Base-by-base conservation (phyloP, 257 asterid genomes). In the Solanum clarkiae region DNA sequence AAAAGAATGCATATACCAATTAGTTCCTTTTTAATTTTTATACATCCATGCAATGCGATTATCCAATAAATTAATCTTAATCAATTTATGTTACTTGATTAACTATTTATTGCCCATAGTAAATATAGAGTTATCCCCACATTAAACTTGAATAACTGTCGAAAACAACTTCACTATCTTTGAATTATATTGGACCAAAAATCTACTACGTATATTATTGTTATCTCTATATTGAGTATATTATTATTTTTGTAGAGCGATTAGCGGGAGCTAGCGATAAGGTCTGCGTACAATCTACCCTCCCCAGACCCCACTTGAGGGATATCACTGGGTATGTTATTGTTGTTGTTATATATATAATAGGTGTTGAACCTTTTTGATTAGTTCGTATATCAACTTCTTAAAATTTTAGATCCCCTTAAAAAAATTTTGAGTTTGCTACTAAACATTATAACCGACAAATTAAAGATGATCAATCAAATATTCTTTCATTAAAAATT, bases 401-500 rank as follows among this genome's bases (percentile, higher is more conserved):
- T 32, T 32, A 32, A 32, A 32, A 32, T 36, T 36, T 36, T 36
- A 1, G 0, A 36, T 5, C 1, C 1, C 7, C 42, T 36, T 36
- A 36, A 36, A 4, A 0, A 36, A 36, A 5, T 4, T 0, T 36
- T 5, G 1, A 36, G 0, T 36, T 5, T 5, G 0, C 42, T 5
- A 36, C 42, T 36, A 36, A 36, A 36, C 26, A 14, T 2, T 36
- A 17, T 18, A 36, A 42, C 1, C 9, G 0, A 69, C 4, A 5
- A 69, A 63, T 63, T 63, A 63, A 17, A 40, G 9, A 10, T 40
- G 29, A n/a, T 10, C 26, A 17, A 3, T 9, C 10, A 1, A 60
- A 60, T 5, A 60, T n/a, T 59, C 14, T 59, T 59, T 57, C 24
- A 3, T 55, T 4, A 4, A 57, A 5, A 57, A 57, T 20, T 8